Percentiles rank a stretch among this genome's conserved stretches.
These are phyloP conservation scores for Xylaria sp. DNA, from an alignment of 2,329 filamentous ascomycete genomes.

Conservation along the genomic window DNA sequence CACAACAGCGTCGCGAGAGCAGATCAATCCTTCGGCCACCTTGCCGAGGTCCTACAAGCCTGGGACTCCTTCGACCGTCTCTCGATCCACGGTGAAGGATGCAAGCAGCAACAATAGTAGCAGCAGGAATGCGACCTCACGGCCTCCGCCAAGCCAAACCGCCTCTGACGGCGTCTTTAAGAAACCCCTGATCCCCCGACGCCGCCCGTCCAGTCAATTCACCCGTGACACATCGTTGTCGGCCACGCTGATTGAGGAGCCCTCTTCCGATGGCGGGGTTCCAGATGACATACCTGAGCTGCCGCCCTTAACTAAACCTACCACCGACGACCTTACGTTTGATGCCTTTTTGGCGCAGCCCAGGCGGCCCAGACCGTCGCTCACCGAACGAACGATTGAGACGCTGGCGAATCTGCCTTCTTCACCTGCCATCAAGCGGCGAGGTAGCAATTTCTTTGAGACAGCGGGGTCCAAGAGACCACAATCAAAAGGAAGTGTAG, in stretches of 20 bases:
- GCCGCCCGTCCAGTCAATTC: conserved; percentile 45
- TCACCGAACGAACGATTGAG: conserved; percentile 87
- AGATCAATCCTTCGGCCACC: conserved; percentile 41
- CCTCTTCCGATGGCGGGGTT: conserved; percentile 6
- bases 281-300: conserved; percentile 39
- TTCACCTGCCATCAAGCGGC: conserved; percentile 75
- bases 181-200: conserved; percentile 38
- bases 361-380: conserved; percentile 60
- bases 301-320: conserved; percentile 40
- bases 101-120: conserved; percentile 27
- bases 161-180: conserved; percentile 41
- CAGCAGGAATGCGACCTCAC: conserved; percentile 40
- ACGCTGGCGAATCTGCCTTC: conserved; percentile 82
- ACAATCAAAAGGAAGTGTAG: conserved; percentile 58
- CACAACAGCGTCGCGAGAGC: conserved; percentile 45
- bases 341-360: conserved; percentile 41
- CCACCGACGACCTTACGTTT: conserved; percentile 43
- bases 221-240: conserved; percentile 30
- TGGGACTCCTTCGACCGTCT: conserved; percentile 40
- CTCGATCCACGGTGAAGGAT: conserved; percentile 40
- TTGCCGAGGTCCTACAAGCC: conserved; percentile 43
- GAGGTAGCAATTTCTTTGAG: conserved; percentile 79
- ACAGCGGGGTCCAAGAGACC: conserved; percentile 69
- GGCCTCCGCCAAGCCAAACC: conserved; percentile 33
- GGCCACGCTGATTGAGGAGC: conserved; percentile 30